These are phyloP conservation scores for Tephrocybe sp. DNA, from an alignment of 768 basidiomycete species.

Conservation along the genomic window DNA sequence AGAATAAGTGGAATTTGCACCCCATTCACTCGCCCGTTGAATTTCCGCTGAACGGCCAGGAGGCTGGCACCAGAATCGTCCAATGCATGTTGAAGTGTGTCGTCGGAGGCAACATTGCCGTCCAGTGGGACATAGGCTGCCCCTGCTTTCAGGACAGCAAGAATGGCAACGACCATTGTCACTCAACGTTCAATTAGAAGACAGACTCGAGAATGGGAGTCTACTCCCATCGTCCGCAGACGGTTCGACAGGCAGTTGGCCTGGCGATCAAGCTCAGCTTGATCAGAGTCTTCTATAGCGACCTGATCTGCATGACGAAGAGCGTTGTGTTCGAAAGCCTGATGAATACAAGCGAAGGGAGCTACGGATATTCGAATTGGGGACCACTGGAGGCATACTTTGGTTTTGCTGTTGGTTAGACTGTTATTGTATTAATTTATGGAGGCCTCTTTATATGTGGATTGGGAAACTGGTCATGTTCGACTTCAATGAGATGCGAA, in stretches of 20 bases:
- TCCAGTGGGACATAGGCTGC: slow-evolving; percentile 60
- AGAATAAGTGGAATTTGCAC: slow-evolving; percentile 17
- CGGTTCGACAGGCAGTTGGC: slow-evolving; percentile 44
- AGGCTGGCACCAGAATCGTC: slow-evolving; percentile 44
- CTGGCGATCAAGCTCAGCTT: slow-evolving; percentile 46
- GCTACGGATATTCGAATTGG: no score
- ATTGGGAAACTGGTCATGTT: no score
- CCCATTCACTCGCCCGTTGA: slow-evolving; percentile 27
- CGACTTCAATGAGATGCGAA: no score
- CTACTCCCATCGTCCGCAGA: slow-evolving; percentile 42
- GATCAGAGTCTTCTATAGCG: slow-evolving; percentile 55
- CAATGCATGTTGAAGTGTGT: slow-evolving; percentile 50
- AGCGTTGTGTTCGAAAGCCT: slow-evolving; percentile 10
- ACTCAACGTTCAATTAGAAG: slow-evolving; percentile 56
- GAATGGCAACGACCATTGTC: slow-evolving; percentile 50
- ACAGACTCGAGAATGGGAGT: slow-evolving; percentile 49
- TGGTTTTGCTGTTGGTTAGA: no score
- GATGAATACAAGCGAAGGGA: slow-evolving; percentile 6
- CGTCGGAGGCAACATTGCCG: slow-evolving; percentile 54
- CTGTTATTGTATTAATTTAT: no score
- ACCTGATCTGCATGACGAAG: not conserved
- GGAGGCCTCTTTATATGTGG: no score
- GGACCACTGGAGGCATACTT: no score
- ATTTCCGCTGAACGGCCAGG: slow-evolving; percentile 43
- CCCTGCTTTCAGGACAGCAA: slow-evolving; percentile 57